Evolutionary conservation across 2,329 filamentous ascomycete genomes (phyloP), one percentile per base, ranked within the genome.

Genomic region (Xylariaceae sp.): DNA sequence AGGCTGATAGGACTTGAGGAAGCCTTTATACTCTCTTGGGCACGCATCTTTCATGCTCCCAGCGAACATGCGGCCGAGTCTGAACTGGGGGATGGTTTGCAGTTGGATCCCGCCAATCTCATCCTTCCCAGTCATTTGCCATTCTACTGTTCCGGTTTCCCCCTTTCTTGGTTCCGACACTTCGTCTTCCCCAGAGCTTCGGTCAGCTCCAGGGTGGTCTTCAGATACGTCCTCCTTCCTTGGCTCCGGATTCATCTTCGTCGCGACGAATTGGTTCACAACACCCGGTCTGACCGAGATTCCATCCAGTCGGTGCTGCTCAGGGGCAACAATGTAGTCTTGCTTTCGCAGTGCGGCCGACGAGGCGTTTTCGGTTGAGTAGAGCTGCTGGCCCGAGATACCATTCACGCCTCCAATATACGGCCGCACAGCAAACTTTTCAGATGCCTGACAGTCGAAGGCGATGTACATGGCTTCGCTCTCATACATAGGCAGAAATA

Each of bases 181-280:
- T 26, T 26, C 26, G 8, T 8, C 26, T 5, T 26, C 26, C 8
- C 26, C 26, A 26, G 26, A 8, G 26, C 26, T 8, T 26, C 8
- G 26, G 26, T 26, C 26, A 8, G 26, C 26, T 26, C 21, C 41
- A 44, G 41, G 10, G 21, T 26, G 34, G 45, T 12, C 5, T 47
- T 34, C 12, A 29, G 39, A n/a, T n/a, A n/a, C n/a, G n/a, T n/a
- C 18, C 34, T 39, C 34, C 45, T 47, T 16, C 45, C 39, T 47
- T 47, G 45, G n/a, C 9, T 47, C 19, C 4, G 32, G 45, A 9
- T 47, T 47, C 32, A 47, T 47, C 45, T 47, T 47, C 32, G 39
- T 47, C 45, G 45, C 45, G 34, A 47, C 45, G 45, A 47, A 47
- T 47, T 47, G 45, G 8, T 47, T 47, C 34, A 47, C 45, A n/a